These are phyloP conservation scores for Limonium bicolor DNA, from an alignment of 148 eudicot genomes.

Conservation along the genomic window DNA sequence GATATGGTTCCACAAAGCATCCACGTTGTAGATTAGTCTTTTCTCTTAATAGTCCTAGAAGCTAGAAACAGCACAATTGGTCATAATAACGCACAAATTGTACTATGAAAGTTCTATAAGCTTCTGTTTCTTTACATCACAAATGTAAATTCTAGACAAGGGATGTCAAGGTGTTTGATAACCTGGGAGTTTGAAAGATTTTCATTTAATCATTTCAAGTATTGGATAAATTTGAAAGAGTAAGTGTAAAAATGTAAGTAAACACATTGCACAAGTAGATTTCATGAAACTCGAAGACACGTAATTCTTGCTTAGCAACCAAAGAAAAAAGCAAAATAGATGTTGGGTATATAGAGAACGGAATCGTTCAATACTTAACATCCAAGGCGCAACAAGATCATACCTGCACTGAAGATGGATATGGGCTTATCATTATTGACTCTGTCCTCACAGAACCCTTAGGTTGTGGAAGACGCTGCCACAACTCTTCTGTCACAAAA, in stretches of 20 bases:
- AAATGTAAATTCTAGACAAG: too few relatives aligned
- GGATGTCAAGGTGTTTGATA: too few relatives aligned
- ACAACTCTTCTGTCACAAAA: constrained; percentile 81
- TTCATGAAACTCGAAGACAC: background rate
- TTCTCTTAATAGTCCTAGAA: too few relatives aligned
- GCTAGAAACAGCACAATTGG: background rate
- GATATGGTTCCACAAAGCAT: background rate
- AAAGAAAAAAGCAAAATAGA: background rate
- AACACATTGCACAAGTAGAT: background rate
- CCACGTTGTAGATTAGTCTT: too few relatives aligned
- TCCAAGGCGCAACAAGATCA: constrained; percentile 1
- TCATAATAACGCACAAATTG: background rate
- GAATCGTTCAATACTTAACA: background rate
- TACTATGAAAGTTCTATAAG: background rate
- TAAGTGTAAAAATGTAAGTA: background rate
- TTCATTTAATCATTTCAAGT: too few relatives aligned
- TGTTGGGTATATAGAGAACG: background rate
- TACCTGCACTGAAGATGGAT: constrained; percentile 63
- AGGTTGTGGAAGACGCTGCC: constrained; percentile 92
- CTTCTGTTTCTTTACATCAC: too few relatives aligned
- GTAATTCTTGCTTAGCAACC: background rate
- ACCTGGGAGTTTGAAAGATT: too few relatives aligned
- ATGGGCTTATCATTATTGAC: constrained; percentile 65
- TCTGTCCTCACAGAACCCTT: constrained; percentile 41
- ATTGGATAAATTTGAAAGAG: background rate